Conservation (phyloP, 148 eudicot genomes). For the Silene conica region DNA sequence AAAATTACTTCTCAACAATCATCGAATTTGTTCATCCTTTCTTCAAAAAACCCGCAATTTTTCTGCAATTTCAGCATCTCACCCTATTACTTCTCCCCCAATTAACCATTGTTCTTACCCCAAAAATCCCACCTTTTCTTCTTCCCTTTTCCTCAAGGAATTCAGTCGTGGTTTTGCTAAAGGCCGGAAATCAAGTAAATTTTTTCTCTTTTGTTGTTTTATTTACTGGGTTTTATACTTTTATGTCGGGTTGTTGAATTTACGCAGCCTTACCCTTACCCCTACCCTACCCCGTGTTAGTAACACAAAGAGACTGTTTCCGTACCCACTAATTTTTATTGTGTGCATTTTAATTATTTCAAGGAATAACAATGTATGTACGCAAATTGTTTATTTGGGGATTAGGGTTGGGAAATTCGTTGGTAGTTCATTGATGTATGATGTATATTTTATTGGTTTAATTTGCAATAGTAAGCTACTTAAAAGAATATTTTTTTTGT, state of each 20-base stretch:
- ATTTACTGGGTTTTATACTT: neutral
- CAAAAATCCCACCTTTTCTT: conserved; percentile 23
- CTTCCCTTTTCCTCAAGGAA: conserved; percentile 27
- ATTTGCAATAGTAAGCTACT: neutral
- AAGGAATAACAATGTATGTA: neutral
- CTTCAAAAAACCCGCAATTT: conserved; percentile 22
- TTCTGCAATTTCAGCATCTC: conserved; percentile 24
- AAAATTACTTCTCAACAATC: conserved; percentile 15
- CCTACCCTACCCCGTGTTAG: too few relatives aligned
- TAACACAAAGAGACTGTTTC: neutral
- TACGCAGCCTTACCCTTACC: too few relatives aligned
- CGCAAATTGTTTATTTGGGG: neutral
- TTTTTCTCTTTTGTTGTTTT: neutral
- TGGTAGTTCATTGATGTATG: neutral
- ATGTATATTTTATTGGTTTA: neutral
- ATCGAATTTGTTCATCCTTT: conserved; percentile 19
- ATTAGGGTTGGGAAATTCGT: neutral
- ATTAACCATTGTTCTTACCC: conserved; percentile 17
- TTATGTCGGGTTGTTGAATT: too few relatives aligned
- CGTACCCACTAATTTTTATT: neutral
- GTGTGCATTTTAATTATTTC: neutral
- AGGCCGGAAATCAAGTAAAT: conserved; percentile 58
- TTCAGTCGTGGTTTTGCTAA: conserved; percentile 61
- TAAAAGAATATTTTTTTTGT: neutral
- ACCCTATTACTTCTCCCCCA: conserved; percentile 18